Evolutionary conservation across 352 stramenopile genomes (phyloP), one percentile per base, ranked within the genome.

Genomic region (Peronospora belbahrii): DNA sequence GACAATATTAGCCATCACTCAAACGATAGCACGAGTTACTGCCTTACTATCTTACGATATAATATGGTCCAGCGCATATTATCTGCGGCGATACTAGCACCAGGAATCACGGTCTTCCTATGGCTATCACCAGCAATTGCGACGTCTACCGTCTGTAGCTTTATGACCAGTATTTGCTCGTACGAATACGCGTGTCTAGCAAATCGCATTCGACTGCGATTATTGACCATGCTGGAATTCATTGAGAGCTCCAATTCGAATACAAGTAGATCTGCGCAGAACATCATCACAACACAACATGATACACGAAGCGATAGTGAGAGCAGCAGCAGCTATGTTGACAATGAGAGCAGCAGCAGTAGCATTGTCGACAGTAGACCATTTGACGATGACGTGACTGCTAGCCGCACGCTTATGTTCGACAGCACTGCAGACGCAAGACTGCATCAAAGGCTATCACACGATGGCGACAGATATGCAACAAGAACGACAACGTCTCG

Each of bases 141-240:
- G 1, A 87, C 75, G 13, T 67, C 73, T 3, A 83, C 70, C 0
- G 70, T 87, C 14, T 87, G 75, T 62, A 74, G 65, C 42, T 79
- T 82, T 27, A 56, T 87, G 33, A 74, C 61, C 36, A 83, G 64
- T 32, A 62, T 73, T 0, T 85, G 70, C 51, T 76, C 59, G 31
- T 90, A 84, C 59, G 78, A 90, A 56, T 90, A 82, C 52, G 59
- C 79, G 43, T 90, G 75, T 56, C 62, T 90, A 24, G 61, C 75
- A 1, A 69, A 83, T 42, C 59, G 79, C 36, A 88, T 90, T 38
- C 70, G 80, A 10, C 47, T 67, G 36, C 57, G 71, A 2, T 24
- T 86, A 7, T 45, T 86, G 9, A 57, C 61, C 13, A 37, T 47
- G 32, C 48, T 78, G 6, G 41, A 56, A 3, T 43, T 55, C 1